These are phyloP conservation scores for Sarocladium kiliense DNA, from an alignment of 2,329 filamentous ascomycete genomes.

Conservation along the genomic window DNA sequence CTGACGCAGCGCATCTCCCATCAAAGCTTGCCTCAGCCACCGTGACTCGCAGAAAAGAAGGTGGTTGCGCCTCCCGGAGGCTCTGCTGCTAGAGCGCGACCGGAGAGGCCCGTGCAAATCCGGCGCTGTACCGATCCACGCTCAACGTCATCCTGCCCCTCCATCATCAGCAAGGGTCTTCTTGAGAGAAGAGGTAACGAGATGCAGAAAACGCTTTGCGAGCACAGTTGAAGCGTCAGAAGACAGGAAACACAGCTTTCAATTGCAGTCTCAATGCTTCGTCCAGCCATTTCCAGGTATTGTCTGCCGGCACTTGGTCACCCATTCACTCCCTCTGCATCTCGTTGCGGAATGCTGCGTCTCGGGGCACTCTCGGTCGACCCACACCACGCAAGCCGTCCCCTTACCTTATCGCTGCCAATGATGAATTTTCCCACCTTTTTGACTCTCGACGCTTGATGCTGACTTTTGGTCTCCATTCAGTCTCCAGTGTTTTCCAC, in stretches of 20 bases:
- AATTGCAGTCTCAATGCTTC: neutral
- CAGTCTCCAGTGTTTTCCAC: conserved; percentile 4
- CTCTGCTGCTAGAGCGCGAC: neutral
- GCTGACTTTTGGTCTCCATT: conserved; percentile 1
- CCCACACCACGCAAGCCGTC: neutral
- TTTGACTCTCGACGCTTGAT: neutral
- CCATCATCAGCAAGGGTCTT: neutral
- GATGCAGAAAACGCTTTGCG: too few species aligned
- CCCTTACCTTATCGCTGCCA: conserved; percentile 5
- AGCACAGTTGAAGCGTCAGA: too few species aligned
- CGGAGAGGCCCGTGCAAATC: neutral
- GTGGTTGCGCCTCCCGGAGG: neutral
- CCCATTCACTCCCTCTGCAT: neutral
- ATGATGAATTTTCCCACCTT: conserved; percentile 9
- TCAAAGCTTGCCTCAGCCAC: conserved; percentile 1
- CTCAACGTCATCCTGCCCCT: conserved; percentile 7
- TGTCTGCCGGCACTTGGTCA: neutral
- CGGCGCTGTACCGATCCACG: conserved; percentile 1
- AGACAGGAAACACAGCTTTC: neutral
- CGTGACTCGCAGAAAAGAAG: neutral
- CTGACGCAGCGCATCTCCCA: neutral
- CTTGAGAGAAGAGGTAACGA: neutral
- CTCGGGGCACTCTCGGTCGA: conserved; percentile 5
- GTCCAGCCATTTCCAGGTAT: neutral
- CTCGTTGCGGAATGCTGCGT: conserved; percentile 2